phyloP scores from a whole-genome alignment of 768 basidiomycete species.

The Astraeus odoratus region DNA sequence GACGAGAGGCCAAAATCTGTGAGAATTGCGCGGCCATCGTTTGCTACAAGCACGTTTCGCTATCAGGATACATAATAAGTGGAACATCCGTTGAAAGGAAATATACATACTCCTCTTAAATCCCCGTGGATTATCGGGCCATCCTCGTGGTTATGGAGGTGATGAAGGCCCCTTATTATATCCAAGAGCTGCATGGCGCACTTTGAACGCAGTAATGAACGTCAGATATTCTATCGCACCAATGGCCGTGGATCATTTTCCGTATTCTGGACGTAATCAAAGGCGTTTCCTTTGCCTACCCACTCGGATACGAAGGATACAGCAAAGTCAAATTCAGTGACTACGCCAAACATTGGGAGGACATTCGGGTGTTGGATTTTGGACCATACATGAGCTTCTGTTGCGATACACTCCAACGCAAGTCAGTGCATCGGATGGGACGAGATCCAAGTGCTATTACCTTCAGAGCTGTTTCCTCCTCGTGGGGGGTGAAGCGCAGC shows the following conservation, averaged over 20 bases:
- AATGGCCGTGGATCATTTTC: not conserved
- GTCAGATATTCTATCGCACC: not conserved
- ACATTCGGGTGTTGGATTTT: not conserved
- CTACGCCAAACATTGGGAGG: not conserved
- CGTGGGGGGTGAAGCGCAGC: not conserved
- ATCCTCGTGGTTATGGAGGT: constrained; percentile 18
- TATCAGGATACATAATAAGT: not conserved
- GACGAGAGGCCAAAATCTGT: not conserved
- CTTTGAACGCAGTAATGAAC: not conserved
- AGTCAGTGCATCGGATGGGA: not conserved
- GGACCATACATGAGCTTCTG: not conserved
- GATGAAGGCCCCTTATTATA: constrained; percentile 21
- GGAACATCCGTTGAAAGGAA: not conserved
- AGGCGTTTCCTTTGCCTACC: not conserved
- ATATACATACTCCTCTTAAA: constrained; percentile 6
- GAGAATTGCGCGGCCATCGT: not conserved
- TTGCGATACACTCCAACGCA: not conserved
- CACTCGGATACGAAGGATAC: not conserved
- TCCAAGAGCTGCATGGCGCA: constrained; percentile 7
- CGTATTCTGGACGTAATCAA: not conserved
- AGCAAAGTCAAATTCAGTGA: not conserved
- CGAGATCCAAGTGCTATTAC: not conserved
- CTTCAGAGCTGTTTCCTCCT: not conserved
- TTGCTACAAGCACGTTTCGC: not conserved
- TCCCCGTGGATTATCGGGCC: constrained; percentile 29